These are phyloP conservation scores for Pleurotus sapidus DNA, from an alignment of 768 basidiomycete species.

Conservation along the genomic window DNA sequence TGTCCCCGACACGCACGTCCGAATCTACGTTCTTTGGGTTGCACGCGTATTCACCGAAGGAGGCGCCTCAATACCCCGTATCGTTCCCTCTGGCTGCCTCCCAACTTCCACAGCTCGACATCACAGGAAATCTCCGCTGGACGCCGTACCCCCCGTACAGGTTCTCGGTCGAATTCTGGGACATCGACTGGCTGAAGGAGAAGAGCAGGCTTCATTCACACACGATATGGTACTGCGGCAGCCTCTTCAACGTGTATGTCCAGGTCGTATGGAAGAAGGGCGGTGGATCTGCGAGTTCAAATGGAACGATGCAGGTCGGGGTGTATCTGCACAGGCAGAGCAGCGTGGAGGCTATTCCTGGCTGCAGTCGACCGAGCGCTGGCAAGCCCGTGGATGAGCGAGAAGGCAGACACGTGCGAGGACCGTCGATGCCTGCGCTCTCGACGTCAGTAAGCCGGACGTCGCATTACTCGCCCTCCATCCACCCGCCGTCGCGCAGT, in stretches of 20 bases:
- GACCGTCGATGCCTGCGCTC: slow-evolving; percentile 29
- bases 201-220: slow-evolving; percentile 81
- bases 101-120: slow-evolving; percentile 25
- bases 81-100: slow-evolving; percentile 35
- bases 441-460: slow-evolving; percentile 27
- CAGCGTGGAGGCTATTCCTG: slow-evolving; percentile 75
- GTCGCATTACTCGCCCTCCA: slow-evolving; percentile 43
- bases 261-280: slow-evolving; percentile 84
- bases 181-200: slow-evolving; percentile 76
- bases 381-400: slow-evolving; percentile 9
- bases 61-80: slow-evolving; percentile 22
- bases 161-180: slow-evolving; percentile 91
- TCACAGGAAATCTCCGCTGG: slow-evolving; percentile 52
- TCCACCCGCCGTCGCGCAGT: slow-evolving; percentile 41
- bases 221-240: slow-evolving; percentile 90
- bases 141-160: slow-evolving; percentile 77
- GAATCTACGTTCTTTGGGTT: slow-evolving; percentile 69
- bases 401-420: slow-evolving; percentile 19
- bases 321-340: slow-evolving; percentile 89
- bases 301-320: slow-evolving; percentile 58
- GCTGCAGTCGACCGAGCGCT: slow-evolving; percentile 51
- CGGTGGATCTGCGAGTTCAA: not conserved
- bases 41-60: slow-evolving; percentile 26
- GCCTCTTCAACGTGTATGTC: slow-evolving; percentile 84
- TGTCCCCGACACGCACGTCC: slow-evolving; percentile 19